phyloP scores from a whole-genome alignment of 371 early-diverging fungal genomes.

The Quaeritorhiza haematococci region DNA sequence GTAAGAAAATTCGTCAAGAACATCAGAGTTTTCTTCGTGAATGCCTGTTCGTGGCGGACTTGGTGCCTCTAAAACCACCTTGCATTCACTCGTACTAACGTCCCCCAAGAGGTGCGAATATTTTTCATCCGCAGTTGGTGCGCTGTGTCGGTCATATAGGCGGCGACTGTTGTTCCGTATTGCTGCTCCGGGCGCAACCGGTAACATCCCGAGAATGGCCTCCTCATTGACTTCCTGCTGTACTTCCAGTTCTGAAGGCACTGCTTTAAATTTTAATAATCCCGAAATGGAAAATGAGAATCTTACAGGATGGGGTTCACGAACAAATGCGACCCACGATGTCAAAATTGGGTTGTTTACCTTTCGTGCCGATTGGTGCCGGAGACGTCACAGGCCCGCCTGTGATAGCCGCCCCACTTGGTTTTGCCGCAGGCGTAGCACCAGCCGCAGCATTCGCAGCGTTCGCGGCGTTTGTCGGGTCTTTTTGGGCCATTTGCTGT shows the following conservation, averaged over 20 bases:
- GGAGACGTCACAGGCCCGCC: not conserved
- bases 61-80: not conserved
- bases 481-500: constrained; percentile 82
- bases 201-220: too few relatives aligned
- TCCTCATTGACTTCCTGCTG: too few relatives aligned
- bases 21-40: not conserved
- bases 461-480: constrained; percentile 14
- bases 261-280: too few relatives aligned
- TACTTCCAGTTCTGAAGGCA: too few relatives aligned
- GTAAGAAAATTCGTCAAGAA: not conserved
- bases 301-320: too few relatives aligned
- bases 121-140: constrained; percentile 23
- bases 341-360: too few relatives aligned
- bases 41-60: not conserved
- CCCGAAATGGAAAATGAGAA: too few relatives aligned
- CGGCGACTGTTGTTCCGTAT: too few relatives aligned
- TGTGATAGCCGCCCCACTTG: not conserved
- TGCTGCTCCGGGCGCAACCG: too few relatives aligned
- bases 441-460: constrained; percentile 1
- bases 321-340: too few relatives aligned
- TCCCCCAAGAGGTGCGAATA: constrained; percentile 16
- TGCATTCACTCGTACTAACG: constrained; percentile 2
- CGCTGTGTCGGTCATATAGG: constrained; percentile 58
- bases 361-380: too few relatives aligned
- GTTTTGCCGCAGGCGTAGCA: not conserved